Conservation (phyloP, 768 basidiomycete genomes). For the Lactarius trivialis region DNA sequence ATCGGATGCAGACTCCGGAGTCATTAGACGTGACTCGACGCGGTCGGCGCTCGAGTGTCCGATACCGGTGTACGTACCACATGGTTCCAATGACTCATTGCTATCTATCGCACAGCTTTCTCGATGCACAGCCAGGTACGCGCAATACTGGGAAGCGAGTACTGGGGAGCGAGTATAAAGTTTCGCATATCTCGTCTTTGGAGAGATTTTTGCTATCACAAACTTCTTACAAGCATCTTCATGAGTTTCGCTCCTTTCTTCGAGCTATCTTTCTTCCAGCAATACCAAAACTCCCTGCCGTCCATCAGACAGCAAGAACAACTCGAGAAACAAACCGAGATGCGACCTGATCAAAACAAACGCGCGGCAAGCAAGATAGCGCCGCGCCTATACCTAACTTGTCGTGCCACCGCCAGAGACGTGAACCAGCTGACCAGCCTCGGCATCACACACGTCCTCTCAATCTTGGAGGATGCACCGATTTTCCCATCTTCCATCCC, state of each 20-base stretch:
- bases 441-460: constrained; percentile 70
- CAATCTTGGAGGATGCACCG: constrained; percentile 49
- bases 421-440: constrained; percentile 42
- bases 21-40: not conserved
- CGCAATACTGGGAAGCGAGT: not conserved
- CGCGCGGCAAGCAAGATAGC: constrained; percentile 32
- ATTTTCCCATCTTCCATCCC: constrained; percentile 33
- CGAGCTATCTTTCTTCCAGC: not conserved
- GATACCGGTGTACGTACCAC: not conserved
- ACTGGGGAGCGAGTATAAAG: not conserved
- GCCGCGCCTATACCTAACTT: constrained; percentile 57
- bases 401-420: constrained; percentile 49
- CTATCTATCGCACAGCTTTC: not conserved
- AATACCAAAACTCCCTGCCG: not conserved
- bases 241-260: not conserved
- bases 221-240: not conserved
- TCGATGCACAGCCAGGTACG: not conserved
- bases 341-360: not conserved
- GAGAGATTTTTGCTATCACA: not conserved
- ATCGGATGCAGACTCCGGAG: not conserved
- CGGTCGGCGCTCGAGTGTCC: too few species aligned
- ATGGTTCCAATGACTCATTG: not conserved
- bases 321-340: not conserved
- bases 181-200: not conserved
- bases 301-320: not conserved